Percentiles rank a stretch among this genome's conserved stretches.
Conservation (phyloP, 2,329 filamentous ascomycete genomes). For the Chaetomiaceae sp. region DNA sequence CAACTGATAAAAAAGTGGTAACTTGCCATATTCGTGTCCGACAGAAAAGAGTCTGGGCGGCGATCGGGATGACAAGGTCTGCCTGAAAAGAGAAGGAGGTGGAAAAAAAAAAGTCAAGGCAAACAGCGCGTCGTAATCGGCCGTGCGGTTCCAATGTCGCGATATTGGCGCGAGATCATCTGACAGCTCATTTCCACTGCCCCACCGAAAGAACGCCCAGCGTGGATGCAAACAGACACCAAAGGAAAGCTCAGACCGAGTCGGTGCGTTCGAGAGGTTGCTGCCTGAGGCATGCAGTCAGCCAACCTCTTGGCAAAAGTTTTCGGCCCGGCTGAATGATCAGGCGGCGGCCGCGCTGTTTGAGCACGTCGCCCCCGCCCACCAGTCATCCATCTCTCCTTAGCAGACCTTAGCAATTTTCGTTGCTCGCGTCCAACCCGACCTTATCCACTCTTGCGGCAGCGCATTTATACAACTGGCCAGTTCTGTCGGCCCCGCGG, state of each 20-base stretch:
- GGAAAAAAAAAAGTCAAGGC: background rate
- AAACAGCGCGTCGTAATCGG: slow-evolving; percentile 16
- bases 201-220: background rate
- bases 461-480: slow-evolving; percentile 1
- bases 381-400: slow-evolving; percentile 24
- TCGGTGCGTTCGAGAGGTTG: too few relatives aligned
- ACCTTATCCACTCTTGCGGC: slow-evolving; percentile 20
- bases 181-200: slow-evolving; percentile 15
- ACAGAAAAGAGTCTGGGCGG: too few relatives aligned
- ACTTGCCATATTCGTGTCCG: too few relatives aligned
- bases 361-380: slow-evolving; percentile 14
- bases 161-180: slow-evolving; percentile 25
- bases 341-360: slow-evolving; percentile 17
- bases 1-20: too few relatives aligned
- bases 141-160: slow-evolving; percentile 14
- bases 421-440: slow-evolving; percentile 9
- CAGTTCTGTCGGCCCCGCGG: too few relatives aligned
- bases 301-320: background rate
- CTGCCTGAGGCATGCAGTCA: background rate
- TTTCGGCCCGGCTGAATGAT: slow-evolving; percentile 21
- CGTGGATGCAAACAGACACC: background rate
- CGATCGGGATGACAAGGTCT: too few relatives aligned
- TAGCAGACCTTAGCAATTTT: slow-evolving; percentile 30
- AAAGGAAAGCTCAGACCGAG: too few relatives aligned
- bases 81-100: slow-evolving; percentile 6